Conservation (phyloP, 176 grass and related monocot species). For the Pontederia crassipes region DNA sequence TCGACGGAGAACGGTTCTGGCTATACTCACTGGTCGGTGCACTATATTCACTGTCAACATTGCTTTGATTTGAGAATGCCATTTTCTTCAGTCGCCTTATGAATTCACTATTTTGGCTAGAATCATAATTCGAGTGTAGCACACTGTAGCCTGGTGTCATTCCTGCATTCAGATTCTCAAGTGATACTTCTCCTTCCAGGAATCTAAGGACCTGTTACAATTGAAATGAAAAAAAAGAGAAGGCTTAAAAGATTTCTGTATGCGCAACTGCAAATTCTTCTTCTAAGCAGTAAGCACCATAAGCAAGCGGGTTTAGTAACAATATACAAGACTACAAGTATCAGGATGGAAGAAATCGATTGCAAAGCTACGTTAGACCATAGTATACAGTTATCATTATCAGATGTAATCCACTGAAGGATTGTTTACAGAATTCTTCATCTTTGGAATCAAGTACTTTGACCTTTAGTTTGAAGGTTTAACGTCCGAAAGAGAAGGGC, state of each 20-base stretch:
- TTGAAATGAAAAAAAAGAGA: background rate
- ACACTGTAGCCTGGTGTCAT: conserved; percentile 52
- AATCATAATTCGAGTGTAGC: conserved; percentile 22
- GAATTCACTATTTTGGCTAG: conserved; percentile 24
- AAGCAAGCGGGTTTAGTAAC: no score
- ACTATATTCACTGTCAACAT: conserved; percentile 53
- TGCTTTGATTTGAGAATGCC: conserved; percentile 54
- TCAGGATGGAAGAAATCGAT: no score
- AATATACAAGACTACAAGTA: no score
- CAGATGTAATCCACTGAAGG: no score
- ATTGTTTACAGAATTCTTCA: no score
- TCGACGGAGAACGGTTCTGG: conserved; percentile 29
- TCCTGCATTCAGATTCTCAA: conserved; percentile 68
- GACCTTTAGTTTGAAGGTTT: no score
- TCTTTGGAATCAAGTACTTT: no score
- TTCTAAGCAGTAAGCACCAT: no score
- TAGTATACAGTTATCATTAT: no score
- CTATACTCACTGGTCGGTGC: conserved; percentile 50
- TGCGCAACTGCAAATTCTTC: no score
- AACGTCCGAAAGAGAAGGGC: no score
- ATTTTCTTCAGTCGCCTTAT: conserved; percentile 42
- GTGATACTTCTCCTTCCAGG: conserved; percentile 78
- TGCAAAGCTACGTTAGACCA: no score
- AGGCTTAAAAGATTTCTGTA: background rate
- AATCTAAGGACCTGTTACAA: conserved; percentile 53